These are phyloP conservation scores for Xylaria hypoxylon DNA, from an alignment of 2,329 filamentous ascomycete species.

Conservation along the genomic window DNA sequence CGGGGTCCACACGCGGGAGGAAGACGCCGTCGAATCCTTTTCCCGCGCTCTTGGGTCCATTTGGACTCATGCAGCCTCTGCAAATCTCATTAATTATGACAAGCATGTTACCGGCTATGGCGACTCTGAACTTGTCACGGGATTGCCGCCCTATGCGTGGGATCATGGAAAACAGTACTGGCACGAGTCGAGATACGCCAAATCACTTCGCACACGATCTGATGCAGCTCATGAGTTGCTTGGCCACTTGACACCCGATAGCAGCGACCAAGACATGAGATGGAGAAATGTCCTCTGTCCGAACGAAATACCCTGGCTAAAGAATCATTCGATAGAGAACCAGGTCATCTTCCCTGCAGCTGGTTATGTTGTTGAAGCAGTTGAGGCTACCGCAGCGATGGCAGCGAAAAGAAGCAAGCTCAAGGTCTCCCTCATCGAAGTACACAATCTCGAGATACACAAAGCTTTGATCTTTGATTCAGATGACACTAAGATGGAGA, in stretches of 20 bases:
- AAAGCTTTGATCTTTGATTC: slow-evolving; percentile 30
- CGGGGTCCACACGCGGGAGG: background rate
- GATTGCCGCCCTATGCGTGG: slow-evolving; percentile 38
- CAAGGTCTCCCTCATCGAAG: slow-evolving; percentile 19
- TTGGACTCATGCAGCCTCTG: slow-evolving; percentile 1
- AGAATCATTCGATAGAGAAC: slow-evolving; percentile 31
- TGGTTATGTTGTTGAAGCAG: slow-evolving; percentile 26
- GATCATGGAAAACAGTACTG: slow-evolving; percentile 36
- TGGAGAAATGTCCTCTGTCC: slow-evolving; percentile 35
- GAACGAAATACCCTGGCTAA: slow-evolving; percentile 34
- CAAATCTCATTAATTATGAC: slow-evolving; percentile 1
- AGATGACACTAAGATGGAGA: slow-evolving; percentile 21
- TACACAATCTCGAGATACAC: slow-evolving; percentile 26
- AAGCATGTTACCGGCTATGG: background rate
- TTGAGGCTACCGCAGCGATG: slow-evolving; percentile 6
- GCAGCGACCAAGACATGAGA: slow-evolving; percentile 24
- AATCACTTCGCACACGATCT: background rate
- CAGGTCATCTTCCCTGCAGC: slow-evolving; percentile 36
- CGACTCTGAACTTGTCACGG: background rate
- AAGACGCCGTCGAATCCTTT: background rate
- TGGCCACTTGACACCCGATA: slow-evolving; percentile 28
- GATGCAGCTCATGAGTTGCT: slow-evolving; percentile 28
- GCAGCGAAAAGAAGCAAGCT: background rate
- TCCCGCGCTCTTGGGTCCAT: slow-evolving; percentile 16
- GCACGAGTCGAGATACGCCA: slow-evolving; percentile 36